Base-by-base conservation (phyloP, 2,329 filamentous ascomycete species). In the Xylaria sp. region DNA sequence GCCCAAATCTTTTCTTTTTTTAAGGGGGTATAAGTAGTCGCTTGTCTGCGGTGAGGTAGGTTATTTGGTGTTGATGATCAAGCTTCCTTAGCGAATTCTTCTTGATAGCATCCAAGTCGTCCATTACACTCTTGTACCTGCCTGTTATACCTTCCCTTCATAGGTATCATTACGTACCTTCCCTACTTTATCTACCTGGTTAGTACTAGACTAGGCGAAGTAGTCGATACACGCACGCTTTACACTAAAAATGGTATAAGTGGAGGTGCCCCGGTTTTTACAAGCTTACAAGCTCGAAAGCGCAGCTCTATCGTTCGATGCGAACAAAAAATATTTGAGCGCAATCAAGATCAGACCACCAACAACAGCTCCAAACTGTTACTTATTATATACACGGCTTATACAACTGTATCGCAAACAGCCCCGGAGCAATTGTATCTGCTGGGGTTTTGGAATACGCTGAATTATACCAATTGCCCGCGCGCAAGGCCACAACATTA, bases 401-500 rank as follows among this genome's bases (percentile, higher is more conserved):
- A 31, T 58, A 58, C 23, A 13, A 28, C 8, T 8, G 25, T 25
- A 58, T n/a, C 39, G 4, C 46, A 3, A 9, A 60, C 28, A 48
- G 12, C 36, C 15, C 43, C 15, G n/a, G 46, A 33, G 10, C 15
- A 20, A 51, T 67, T 43, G 20, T 9, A 48, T 48, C 6, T 7
- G 33, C 20, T 41, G 55, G 20, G 1, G 25, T 23, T 3, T 20
- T 20, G 39, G 18, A 15, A 23, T 23, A 54, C 6, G 18, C 7
- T 18, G 18, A 10, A 12, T 4, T 5, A 36, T 10, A 9, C 25
- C 33, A 59, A 58, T 62, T 66, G 31, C 28, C 64, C 7, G 15
- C 46, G 28, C 31, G 36, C 62, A 7, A 55, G 54, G 23, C 6
- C 6, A 36, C 41, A 23, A 31, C 62, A 76, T 78, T 76, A 77